A percentile compares a stretch with the other conserved stretches of the same genome.
Conservation (phyloP, 2,329 filamentous ascomycete species). For the Aspergillus thermomutatus region DNA sequence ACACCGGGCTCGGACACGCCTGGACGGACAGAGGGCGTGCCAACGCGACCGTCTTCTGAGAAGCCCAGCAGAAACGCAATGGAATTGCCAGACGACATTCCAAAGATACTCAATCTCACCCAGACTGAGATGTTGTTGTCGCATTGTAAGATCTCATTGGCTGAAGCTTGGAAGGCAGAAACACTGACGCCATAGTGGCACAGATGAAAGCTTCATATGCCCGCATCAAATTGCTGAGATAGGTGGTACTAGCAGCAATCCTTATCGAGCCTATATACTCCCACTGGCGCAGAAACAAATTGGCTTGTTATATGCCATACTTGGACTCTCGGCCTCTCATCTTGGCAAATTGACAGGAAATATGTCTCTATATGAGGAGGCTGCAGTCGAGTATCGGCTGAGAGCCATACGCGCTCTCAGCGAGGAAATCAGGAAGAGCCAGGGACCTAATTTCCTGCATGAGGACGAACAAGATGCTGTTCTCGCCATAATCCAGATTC, state of each 20-base stretch:
- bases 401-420: conserved; percentile 28
- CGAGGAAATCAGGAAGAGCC: conserved; percentile 24
- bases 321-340: conserved; percentile 28
- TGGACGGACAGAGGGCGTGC: not conserved
- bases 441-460: conserved; percentile 14
- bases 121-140: conserved; percentile 18
- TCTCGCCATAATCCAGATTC: conserved; percentile 28
- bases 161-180: not conserved
- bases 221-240: conserved; percentile 29
- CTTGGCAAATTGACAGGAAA: conserved; percentile 21
- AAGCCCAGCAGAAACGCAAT: not conserved
- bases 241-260: conserved; percentile 20
- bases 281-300: conserved; percentile 27
- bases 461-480: conserved; percentile 27
- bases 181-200: not conserved
- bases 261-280: conserved; percentile 27
- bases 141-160: conserved; percentile 17
- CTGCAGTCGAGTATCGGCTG: conserved; percentile 27
- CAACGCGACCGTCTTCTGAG: not conserved
- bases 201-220: conserved; percentile 27
- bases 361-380: conserved; percentile 18
- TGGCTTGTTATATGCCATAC: conserved; percentile 25
- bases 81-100: conserved; percentile 1
- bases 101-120: conserved; percentile 5
- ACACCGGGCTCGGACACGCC: not conserved